Percentiles rank a stretch among this genome's conserved stretches.
phyloP scores from a whole-genome alignment of 2,329 filamentous ascomycete species.

The Leptographium radiaticola region DNA sequence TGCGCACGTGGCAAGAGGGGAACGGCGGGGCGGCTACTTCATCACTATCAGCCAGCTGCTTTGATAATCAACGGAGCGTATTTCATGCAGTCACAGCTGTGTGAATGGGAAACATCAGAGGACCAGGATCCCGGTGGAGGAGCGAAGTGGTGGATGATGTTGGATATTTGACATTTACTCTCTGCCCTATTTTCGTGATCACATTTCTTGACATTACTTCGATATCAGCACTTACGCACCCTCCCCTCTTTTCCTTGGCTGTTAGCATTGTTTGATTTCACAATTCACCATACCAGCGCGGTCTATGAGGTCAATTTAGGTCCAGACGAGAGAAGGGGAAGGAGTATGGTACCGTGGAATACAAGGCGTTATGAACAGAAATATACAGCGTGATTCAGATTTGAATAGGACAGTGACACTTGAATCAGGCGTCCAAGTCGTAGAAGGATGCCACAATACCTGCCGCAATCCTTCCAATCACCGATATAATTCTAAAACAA shows the following conservation, averaged over 20 bases:
- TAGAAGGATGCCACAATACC: background rate
- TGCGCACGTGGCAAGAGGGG: background rate
- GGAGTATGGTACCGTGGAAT: background rate
- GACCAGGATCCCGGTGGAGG: background rate
- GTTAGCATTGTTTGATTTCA: background rate
- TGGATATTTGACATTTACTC: background rate
- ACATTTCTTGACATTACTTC: background rate
- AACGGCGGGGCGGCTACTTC: background rate
- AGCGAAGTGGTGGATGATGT: background rate
- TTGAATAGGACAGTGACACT: too few relatives aligned
- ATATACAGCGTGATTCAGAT: background rate
- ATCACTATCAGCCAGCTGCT: background rate
- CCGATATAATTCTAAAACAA: background rate
- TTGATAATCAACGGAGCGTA: background rate
- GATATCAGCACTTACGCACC: background rate
- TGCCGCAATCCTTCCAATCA: background rate
- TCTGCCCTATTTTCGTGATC: background rate
- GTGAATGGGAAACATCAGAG: background rate
- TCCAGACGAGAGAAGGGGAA: background rate
- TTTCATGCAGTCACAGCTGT: conserved; percentile 1
- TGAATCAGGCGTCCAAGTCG: background rate
- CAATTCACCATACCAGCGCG: background rate
- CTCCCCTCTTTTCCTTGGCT: background rate
- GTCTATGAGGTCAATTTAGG: background rate
- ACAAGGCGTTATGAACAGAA: background rate